A percentile compares a stretch with the other conserved stretches of the same genome.
These are phyloP conservation scores for Phaeotremella fagi DNA, from an alignment of 768 basidiomycete species.

Conservation along the genomic window DNA sequence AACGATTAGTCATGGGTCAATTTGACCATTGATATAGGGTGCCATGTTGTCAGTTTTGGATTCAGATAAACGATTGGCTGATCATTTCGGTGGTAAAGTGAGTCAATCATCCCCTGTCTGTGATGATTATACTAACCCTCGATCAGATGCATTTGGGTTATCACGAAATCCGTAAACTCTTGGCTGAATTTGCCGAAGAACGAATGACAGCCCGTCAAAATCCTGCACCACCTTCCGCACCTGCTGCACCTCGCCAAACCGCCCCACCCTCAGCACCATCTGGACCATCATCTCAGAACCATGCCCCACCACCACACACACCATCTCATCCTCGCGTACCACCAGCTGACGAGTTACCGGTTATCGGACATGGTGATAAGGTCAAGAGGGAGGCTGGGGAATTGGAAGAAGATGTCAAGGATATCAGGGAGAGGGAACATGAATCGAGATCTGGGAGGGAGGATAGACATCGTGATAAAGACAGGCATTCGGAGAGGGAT, in stretches of 20 bases:
- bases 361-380: slow-evolving; percentile 49
- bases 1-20: neutral
- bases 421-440: slow-evolving; percentile 24
- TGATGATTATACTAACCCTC: slow-evolving; percentile 1
- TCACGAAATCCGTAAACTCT: slow-evolving; percentile 93
- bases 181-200: slow-evolving; percentile 82
- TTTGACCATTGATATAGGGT: slow-evolving; percentile 46
- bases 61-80: slow-evolving; percentile 95
- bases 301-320: slow-evolving; percentile 21
- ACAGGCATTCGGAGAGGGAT: neutral
- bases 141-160: slow-evolving; percentile 95
- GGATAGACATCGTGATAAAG: slow-evolving; percentile 3
- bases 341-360: slow-evolving; percentile 43
- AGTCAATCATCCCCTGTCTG: slow-evolving; percentile 43
- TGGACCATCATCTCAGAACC: slow-evolving; percentile 20
- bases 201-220: slow-evolving; percentile 62
- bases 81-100: slow-evolving; percentile 99
- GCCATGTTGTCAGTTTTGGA: slow-evolving; percentile 98
- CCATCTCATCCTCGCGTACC: slow-evolving; percentile 45
- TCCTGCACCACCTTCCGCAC: slow-evolving; percentile 55
- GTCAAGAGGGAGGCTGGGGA: slow-evolving; percentile 43
- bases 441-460: slow-evolving; percentile 27
- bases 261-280: slow-evolving; percentile 31
- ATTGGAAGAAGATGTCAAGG: slow-evolving; percentile 40
- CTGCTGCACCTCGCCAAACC: slow-evolving; percentile 5